Percentiles rank a stretch among this genome's conserved stretches.
These are phyloP conservation scores for Lentinula guzmanii DNA, from an alignment of 768 basidiomycete genomes.

Conservation along the genomic window DNA sequence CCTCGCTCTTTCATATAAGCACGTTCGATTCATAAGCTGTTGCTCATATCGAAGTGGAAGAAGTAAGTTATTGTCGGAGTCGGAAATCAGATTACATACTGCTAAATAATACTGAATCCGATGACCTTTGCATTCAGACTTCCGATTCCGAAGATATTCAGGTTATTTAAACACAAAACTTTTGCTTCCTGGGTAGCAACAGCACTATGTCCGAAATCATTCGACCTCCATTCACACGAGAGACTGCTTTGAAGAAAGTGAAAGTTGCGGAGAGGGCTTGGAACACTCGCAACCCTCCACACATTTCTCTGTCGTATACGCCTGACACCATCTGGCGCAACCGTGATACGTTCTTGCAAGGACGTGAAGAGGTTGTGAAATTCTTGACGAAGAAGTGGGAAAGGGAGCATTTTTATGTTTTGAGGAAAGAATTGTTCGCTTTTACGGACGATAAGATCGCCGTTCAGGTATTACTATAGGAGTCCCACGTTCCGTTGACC, in stretches of 20 bases:
- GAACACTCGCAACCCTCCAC: conserved; percentile 33
- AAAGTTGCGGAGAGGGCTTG: conserved; percentile 46
- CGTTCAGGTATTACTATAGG: conserved; percentile 31
- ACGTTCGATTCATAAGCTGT: no score
- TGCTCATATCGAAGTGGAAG: no score
- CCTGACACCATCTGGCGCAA: conserved; percentile 52
- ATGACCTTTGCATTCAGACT: background rate
- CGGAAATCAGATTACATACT: background rate
- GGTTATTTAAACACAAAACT: background rate
- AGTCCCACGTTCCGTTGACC: background rate
- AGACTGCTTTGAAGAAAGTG: conserved; percentile 35
- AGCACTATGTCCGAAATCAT: background rate
- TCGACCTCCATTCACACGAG: conserved; percentile 18
- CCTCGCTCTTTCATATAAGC: no score
- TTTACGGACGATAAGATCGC: conserved; percentile 50
- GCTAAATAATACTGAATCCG: no score
- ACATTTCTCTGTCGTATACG: conserved; percentile 44
- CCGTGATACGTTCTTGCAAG: conserved; percentile 41
- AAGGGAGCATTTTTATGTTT: conserved; percentile 41
- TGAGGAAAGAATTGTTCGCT: conserved; percentile 50
- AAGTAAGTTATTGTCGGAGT: background rate
- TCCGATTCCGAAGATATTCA: background rate
- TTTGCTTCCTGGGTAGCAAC: background rate
- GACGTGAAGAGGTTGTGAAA: conserved; percentile 33
- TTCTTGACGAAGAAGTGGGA: conserved; percentile 49